These are phyloP conservation scores for Cladorrhinum sp. DNA, from an alignment of 2,329 filamentous ascomycete species.

Conservation along the genomic window DNA sequence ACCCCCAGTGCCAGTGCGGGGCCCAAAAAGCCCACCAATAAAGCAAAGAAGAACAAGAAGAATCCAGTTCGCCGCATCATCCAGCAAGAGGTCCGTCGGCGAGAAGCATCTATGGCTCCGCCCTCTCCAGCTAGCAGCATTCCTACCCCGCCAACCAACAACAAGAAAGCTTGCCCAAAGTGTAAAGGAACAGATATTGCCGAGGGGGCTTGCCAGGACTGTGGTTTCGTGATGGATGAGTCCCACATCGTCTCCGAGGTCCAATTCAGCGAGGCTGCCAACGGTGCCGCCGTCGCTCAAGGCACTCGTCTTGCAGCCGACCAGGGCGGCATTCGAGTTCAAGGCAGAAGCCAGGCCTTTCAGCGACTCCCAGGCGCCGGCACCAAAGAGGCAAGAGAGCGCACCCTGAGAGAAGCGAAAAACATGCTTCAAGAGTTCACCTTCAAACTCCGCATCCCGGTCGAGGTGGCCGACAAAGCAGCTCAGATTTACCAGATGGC, in stretches of 20 bases:
- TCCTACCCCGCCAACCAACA: constrained; percentile 30
- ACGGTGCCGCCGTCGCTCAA: constrained; percentile 84
- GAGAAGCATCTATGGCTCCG: constrained; percentile 21
- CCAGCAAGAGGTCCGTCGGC: constrained; percentile 16
- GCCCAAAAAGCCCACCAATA: constrained; percentile 19
- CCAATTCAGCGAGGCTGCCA: constrained; percentile 82
- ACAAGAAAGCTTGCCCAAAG: constrained; percentile 46
- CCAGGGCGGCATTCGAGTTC: constrained; percentile 71
- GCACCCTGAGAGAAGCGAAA: constrained; percentile 56
- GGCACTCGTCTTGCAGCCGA: constrained; percentile 84
- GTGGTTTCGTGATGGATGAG: constrained; percentile 80
- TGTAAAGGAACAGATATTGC: constrained; percentile 61
- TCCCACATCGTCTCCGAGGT: constrained; percentile 90
- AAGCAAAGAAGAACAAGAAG: constrained; percentile 22
- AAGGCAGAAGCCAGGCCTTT: constrained; percentile 57
- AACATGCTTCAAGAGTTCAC: constrained; percentile 61
- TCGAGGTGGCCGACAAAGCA: constrained; percentile 62
- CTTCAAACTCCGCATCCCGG: constrained; percentile 56
- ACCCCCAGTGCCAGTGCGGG: constrained; percentile 5
- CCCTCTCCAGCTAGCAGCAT: constrained; percentile 29
- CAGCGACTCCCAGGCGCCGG: constrained; percentile 53
- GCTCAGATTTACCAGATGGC: constrained; percentile 75
- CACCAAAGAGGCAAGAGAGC: constrained; percentile 55
- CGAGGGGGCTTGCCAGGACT: constrained; percentile 73
- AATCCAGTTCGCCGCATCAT: constrained; percentile 29